Evolutionary conservation across 2,329 filamentous ascomycete genomes (phyloP), one percentile per base, ranked within the genome.

Genomic region (Furcasterigmium furcatum): DNA sequence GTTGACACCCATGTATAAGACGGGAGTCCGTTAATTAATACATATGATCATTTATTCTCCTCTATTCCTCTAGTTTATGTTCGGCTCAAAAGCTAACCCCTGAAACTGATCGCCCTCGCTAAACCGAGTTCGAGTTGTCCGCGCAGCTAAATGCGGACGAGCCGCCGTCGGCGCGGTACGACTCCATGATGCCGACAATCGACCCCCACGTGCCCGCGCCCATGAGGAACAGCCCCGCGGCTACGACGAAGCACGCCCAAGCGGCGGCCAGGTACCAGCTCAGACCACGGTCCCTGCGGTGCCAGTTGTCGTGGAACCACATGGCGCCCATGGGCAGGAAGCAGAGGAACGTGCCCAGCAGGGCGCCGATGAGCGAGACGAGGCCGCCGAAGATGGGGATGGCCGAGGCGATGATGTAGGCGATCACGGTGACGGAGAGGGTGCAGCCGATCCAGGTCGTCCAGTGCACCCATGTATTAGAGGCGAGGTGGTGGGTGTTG

Each of bases 201-300:
- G 68, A 68, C 1, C 68, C 70, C 41, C 73, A 74, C 0, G 70
- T 73, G 1, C 70, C 71, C 4, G 59, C 66, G 38, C 73, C 52
- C 59, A 66, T 73, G 9, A 73, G 49, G 46, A 74, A 74, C 0
- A 52, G 59, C 3, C 70, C 69, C 3, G 55, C 46, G 2, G 64
- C 47, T 19, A 72, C 55, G 6, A 72, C 57, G 38, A 67, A 67
- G 7, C 54, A 45, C 18, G 52, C 51, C 46, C 52, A 58, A 22
- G 38, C 48, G 10, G 53, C 57, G 48, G 53, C 52, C 12, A 49
- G 44, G 20, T 36, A 29, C 55, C 53, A 57, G 21, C 22, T 36
- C 22, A 42, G 16, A 29, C 48, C 51, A 13, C 50, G 47, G 9
- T 57, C 29, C 6, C 22, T 39, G 22, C 51, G 56, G 16, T 27